Percentiles rank a stretch among this genome's conserved stretches.
Evolutionary conservation across 2,329 filamentous ascomycete species (phyloP).

Genomic region (Botryotinia calthae): DNA sequence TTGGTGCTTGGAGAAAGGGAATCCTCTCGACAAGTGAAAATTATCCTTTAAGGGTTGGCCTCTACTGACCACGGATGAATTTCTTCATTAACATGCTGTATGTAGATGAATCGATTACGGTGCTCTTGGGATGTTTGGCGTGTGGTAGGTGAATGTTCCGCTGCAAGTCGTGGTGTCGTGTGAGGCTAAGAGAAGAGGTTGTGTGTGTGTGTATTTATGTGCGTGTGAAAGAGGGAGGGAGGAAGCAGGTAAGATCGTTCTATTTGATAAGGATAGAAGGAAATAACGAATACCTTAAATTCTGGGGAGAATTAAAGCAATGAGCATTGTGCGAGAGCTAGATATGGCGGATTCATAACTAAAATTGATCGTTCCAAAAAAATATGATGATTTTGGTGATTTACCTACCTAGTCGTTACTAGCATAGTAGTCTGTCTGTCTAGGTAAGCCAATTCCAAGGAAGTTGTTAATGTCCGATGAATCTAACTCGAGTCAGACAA

Average conservation of each 20-base stretch:
- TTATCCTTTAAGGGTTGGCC: neutral
- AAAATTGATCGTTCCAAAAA: neutral
- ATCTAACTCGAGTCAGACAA: neutral
- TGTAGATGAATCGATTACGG: neutral
- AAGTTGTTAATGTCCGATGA: neutral
- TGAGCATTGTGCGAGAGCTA: neutral
- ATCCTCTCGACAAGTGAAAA: slow-evolving; percentile 10
- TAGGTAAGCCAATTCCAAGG: slow-evolving; percentile 3
- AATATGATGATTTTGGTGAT: slow-evolving; percentile 6
- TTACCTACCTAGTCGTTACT: neutral
- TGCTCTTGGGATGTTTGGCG: neutral
- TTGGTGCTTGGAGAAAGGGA: neutral
- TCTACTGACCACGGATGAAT: neutral
- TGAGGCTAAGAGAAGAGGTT: neutral
- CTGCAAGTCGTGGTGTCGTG: neutral
- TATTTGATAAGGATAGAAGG: neutral
- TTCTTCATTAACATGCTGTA: neutral
- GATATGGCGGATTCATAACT: neutral
- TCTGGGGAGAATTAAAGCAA: neutral
- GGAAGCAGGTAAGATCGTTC: neutral
- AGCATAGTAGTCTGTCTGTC: neutral
- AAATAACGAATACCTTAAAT: slow-evolving; percentile 7
- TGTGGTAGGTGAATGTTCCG: neutral
- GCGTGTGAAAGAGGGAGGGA: neutral
- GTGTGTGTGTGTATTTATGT: neutral